Conservation (phyloP, 208 protist species). For the Endotrypanum monterogeii region DNA sequence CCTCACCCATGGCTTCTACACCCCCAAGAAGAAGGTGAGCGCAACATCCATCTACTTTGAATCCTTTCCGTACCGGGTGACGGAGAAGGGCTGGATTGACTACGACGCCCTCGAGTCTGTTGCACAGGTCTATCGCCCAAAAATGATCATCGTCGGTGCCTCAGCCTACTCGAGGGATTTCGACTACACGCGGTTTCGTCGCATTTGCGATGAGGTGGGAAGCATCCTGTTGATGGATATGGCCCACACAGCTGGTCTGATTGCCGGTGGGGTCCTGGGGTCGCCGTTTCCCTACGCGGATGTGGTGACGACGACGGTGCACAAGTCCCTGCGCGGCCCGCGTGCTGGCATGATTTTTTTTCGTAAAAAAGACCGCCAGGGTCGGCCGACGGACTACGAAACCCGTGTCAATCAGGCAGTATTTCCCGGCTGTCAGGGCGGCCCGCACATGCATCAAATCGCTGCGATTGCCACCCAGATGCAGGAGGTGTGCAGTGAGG, state of each 20-base stretch:
- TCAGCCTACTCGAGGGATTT: slow-evolving; percentile 98
- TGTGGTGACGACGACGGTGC: slow-evolving; percentile 99
- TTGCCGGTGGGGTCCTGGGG: slow-evolving; percentile 84
- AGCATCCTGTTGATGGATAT: slow-evolving; percentile 98
- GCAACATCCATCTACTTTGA: slow-evolving; percentile 98
- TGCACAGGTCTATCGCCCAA: slow-evolving; percentile 94
- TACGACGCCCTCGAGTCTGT: slow-evolving; percentile 93
- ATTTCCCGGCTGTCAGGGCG: slow-evolving; percentile 98
- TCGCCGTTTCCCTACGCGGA: slow-evolving; percentile 97
- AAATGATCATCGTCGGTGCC: slow-evolving; percentile 96
- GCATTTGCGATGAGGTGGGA: slow-evolving; percentile 86
- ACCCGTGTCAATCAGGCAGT: slow-evolving; percentile 96
- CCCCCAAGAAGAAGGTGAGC: slow-evolving; percentile 95
- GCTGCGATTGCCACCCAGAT: slow-evolving; percentile 97
- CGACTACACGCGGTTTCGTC: slow-evolving; percentile 95
- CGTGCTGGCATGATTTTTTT: slow-evolving; percentile 98
- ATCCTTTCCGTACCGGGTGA: slow-evolving; percentile 96
- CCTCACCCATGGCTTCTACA: slow-evolving; percentile 99
- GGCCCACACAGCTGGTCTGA: slow-evolving; percentile 97
- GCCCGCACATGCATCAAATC: slow-evolving; percentile 98
- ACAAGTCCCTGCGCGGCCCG: slow-evolving; percentile 99
- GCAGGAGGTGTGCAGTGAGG: slow-evolving; percentile 90
- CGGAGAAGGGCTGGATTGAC: slow-evolving; percentile 95
- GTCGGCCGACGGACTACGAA: slow-evolving; percentile 89
- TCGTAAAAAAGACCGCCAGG: slow-evolving; percentile 84